A percentile compares a stretch with the other conserved stretches of the same genome.
Conservation (phyloP, 75 land plant species). For the Pinus tabuliformis region DNA sequence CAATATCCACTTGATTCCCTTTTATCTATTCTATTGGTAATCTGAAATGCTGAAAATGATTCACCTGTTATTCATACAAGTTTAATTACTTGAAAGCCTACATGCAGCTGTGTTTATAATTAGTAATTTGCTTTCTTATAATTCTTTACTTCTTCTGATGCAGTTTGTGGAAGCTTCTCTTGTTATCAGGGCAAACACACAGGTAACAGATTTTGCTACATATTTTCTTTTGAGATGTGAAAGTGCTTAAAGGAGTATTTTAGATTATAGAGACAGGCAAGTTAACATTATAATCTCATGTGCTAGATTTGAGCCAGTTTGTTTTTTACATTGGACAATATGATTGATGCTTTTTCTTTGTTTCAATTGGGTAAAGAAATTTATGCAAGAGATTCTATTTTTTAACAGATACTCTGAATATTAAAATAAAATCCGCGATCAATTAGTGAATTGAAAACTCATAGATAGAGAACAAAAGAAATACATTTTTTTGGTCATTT, state of each 20-base stretch:
- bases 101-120: not conserved
- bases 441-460: not conserved
- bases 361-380: not conserved
- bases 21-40: not conserved
- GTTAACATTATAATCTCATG: not conserved
- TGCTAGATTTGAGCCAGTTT: not conserved
- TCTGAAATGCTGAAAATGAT: not conserved
- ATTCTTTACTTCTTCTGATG: conserved; percentile 8
- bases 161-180: conserved; percentile 87
- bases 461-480: conserved; percentile 1
- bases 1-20: no score
- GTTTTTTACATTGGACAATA: not conserved
- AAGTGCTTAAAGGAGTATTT: not conserved
- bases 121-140: not conserved
- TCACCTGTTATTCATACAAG: not conserved
- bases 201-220: conserved; percentile 36
- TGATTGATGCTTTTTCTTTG: not conserved
- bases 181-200: conserved; percentile 37
- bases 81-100: not conserved
- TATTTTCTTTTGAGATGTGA: not conserved
- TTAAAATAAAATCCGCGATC: not conserved
- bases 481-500: not conserved
- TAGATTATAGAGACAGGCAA: not conserved
- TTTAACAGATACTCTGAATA: not conserved
- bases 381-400: not conserved